Evolutionary conservation across 352 stramenopile genomes (phyloP).

Genomic region (Phytophthora kernoviae): DNA sequence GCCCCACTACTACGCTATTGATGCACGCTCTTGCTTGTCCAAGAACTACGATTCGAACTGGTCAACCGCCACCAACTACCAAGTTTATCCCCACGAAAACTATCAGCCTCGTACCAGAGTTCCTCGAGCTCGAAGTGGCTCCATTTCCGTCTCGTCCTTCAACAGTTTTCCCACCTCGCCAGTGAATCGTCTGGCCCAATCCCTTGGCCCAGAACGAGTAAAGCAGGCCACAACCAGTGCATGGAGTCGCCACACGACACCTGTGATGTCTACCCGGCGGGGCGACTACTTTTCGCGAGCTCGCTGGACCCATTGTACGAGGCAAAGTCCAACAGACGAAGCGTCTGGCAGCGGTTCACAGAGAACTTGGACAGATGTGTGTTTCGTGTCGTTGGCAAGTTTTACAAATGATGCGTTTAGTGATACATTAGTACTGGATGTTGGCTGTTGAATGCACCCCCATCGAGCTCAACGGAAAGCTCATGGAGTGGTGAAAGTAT

Average conservation of each 20-base stretch:
- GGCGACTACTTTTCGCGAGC: constrained; percentile 14
- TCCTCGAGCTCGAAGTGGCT: constrained; percentile 27
- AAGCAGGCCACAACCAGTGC: constrained; percentile 7
- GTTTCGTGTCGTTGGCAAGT: constrained; percentile 34
- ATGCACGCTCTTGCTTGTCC: constrained; percentile 28
- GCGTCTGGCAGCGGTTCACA: constrained; percentile 25
- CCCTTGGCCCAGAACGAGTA: constrained; percentile 16
- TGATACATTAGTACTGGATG: not conserved
- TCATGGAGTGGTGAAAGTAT: too few species aligned
- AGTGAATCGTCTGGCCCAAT: constrained; percentile 30
- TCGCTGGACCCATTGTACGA: constrained; percentile 8
- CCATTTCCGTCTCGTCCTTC: constrained; percentile 27
- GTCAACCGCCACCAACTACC: not conserved
- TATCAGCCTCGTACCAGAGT: constrained; percentile 11
- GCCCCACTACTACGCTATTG: constrained; percentile 32
- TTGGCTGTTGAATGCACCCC: not conserved
- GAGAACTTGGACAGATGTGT: constrained; percentile 37
- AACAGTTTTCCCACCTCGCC: constrained; percentile 12
- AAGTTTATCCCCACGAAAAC: not conserved
- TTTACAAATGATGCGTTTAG: constrained; percentile 28
- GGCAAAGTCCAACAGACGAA: constrained; percentile 30
- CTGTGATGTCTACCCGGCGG: constrained; percentile 19
- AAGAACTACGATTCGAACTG: constrained; percentile 15
- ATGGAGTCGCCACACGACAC: constrained; percentile 22
- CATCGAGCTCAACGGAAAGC: constrained; percentile 18